Base-by-base conservation (phyloP, 768 basidiomycete genomes). In the Phlebiopsis flavidoalba region DNA sequence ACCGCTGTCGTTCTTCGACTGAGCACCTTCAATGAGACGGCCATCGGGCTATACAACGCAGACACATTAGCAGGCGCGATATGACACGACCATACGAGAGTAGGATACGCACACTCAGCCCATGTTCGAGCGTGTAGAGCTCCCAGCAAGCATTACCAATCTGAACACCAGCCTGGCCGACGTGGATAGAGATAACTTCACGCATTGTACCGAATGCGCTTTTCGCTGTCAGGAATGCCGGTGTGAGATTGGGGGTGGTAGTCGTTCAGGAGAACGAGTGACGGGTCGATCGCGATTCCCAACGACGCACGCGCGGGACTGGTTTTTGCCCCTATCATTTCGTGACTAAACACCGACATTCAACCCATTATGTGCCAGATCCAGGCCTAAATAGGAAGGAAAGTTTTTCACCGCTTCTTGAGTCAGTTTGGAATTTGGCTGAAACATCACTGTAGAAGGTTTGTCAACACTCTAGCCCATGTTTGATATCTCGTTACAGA, bases 141-240 rank as follows among this genome's bases (percentile, higher is more conserved):
- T 97, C 95, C 95, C 95, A 96, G 81, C 94, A 98, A 66, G 96
- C 94, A 77, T 97, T 98, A 68, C 90, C 90, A 65, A 92, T 92
- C 75, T 93, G 90, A 61, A 93, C 87, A 81, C 94, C 94, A 74
- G 96, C 96, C 81, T 99, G 96, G 66, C 95, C 95, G 70, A 97
- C 93, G 72, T 97, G 93, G 66, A 97, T 78, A 72, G 93, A 95
- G 77, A 97, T 95, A 72, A 97, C 93, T 87, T 92, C 90, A 76
- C 90, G 88, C 90, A 92, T 91, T 74, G 54, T 31, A 31, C 72
- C 55, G 61, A 45, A 50, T 50, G 62, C 52, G 53, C 58, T 67
- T 57, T 64, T 43, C 21, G 36, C 17, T 3, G 26, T 43, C 40
- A 43, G 54, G 7, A 37, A 8, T 22, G 36, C 19, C 14, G 10